Conservation (phyloP, 2,329 filamentous ascomycete species). For the Diaporthe citriasiana region DNA sequence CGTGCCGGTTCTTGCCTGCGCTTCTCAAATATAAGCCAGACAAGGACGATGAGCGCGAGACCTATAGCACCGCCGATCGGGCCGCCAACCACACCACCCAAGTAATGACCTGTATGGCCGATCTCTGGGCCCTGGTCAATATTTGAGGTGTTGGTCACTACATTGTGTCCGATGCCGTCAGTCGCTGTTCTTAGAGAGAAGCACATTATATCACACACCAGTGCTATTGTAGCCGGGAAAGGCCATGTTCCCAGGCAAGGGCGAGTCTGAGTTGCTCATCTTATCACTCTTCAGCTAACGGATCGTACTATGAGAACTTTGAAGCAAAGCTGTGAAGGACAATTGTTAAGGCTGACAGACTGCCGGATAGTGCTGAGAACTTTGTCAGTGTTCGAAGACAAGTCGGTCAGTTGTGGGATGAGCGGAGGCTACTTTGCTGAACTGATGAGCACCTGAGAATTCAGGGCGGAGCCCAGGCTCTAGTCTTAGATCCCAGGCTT, state of each 20-base stretch:
- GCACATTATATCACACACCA: background rate
- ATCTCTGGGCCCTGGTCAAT: conserved; percentile 20
- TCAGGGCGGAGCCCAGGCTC: background rate
- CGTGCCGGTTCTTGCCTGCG: background rate
- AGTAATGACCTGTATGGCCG: conserved; percentile 22
- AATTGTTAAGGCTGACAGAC: background rate
- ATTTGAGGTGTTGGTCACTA: conserved; percentile 7
- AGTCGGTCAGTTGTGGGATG: background rate
- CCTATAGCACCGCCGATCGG: conserved; percentile 21
- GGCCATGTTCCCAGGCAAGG: background rate
- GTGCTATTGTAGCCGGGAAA: conserved; percentile 25
- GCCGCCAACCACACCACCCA: conserved; percentile 2
- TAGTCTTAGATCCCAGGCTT: background rate
- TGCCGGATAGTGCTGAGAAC: no score
- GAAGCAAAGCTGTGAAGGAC: no score
- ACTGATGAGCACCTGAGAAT: background rate
- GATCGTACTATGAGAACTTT: background rate
- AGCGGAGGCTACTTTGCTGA: background rate
- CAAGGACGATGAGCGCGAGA: conserved; percentile 10
- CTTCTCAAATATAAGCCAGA: conserved; percentile 5
- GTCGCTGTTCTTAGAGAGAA: background rate
- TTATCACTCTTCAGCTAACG: background rate
- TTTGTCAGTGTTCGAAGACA: background rate
- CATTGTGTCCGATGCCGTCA: background rate
- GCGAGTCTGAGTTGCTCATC: conserved; percentile 11